These are phyloP conservation scores for Scytalidium lignicola DNA, from an alignment of 2,329 filamentous ascomycete genomes.

Conservation along the genomic window DNA sequence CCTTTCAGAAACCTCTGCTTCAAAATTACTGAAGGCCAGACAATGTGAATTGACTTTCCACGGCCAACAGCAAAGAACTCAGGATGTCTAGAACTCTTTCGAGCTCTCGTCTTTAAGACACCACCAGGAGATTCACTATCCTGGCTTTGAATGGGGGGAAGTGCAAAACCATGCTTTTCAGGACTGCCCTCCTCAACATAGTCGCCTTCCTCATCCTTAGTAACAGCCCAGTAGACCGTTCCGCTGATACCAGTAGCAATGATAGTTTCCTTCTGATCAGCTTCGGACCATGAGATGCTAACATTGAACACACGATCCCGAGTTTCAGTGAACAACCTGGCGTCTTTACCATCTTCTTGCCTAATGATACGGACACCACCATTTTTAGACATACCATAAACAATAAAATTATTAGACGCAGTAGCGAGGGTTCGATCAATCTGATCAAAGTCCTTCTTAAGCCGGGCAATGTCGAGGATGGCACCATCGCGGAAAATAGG, in stretches of 20 bases:
- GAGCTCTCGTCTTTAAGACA: conserved; percentile 90
- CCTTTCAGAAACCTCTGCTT: conserved; percentile 60
- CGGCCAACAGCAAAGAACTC: conserved; percentile 94
- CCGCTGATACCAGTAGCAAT: conserved; percentile 92
- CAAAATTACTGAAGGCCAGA: conserved; percentile 63
- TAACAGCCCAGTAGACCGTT: conserved; percentile 90
- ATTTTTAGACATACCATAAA: conserved; percentile 89
- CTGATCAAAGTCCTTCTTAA: conserved; percentile 98
- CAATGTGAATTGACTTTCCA: conserved; percentile 91
- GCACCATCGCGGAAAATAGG: conserved; percentile 69
- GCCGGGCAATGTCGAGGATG: conserved; percentile 85
- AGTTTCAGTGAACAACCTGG: conserved; percentile 85
- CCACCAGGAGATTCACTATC: conserved; percentile 90
- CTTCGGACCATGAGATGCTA: conserved; percentile 66
- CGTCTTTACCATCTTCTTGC: conserved; percentile 87
- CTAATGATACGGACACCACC: conserved; percentile 89
- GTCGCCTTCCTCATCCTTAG: conserved; percentile 72
- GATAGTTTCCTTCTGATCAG: conserved; percentile 68
- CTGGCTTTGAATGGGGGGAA: conserved; percentile 78
- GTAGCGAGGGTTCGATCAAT: conserved; percentile 90
- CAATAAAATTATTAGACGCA: conserved; percentile 85
- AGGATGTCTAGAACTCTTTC: conserved; percentile 80
- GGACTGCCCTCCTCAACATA: conserved; percentile 72
- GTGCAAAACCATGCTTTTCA: conserved; percentile 80
- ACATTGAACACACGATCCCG: conserved; percentile 96